Base-by-base conservation (phyloP, 2,329 filamentous ascomycete genomes). In the Sporothrix schenckii region DNA sequence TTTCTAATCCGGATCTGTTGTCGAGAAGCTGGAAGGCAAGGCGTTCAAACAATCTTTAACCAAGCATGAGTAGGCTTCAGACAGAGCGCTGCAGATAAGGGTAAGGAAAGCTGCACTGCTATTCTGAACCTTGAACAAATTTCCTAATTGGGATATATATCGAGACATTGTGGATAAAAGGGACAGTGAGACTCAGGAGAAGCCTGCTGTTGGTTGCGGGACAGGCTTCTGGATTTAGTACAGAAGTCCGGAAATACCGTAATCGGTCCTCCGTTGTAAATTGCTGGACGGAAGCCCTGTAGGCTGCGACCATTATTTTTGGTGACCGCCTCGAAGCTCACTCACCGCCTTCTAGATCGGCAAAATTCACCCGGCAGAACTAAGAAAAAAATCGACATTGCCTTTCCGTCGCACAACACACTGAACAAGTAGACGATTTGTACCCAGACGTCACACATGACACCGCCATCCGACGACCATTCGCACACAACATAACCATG, bases 351-450 rank as follows among this genome's bases (percentile, higher is more conserved):
- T 68, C 27, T 1, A n/a, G 14, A 21, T 9, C 34, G 14, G 44
- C 47, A 30, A 34, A 16, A 14, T 54, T 70, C 68, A 39, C 27
- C 56, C 69, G 69, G 66, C 69, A 71, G 50, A 49, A 71, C 47
- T 16, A 47, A 61, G n/a, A 63, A 21, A 58, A 63, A 68, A 70
- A 68, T 52, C 63, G 27, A 39, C 53, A 19, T 19, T 50, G 49
- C 49, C 16, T 7, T 21, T 50, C 39, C 39, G 6, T 61, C 58
- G 30, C 11, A 44, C 24, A 39, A 9, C 30, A 16, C 54, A 16
- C 30, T 39, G 54, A 58, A 58, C 41, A 58, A 21, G 49, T 13
- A n/a, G 49, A n/a, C 47, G 16, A 7, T n/a, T 9, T 19, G 49
- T 50, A n/a, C 49, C 3, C 41, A 4, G 41, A 14, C 13, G 14